These are phyloP conservation scores for Taphrina pruni DNA, from an alignment of 1,139 yeast genomes.

Conservation along the genomic window DNA sequence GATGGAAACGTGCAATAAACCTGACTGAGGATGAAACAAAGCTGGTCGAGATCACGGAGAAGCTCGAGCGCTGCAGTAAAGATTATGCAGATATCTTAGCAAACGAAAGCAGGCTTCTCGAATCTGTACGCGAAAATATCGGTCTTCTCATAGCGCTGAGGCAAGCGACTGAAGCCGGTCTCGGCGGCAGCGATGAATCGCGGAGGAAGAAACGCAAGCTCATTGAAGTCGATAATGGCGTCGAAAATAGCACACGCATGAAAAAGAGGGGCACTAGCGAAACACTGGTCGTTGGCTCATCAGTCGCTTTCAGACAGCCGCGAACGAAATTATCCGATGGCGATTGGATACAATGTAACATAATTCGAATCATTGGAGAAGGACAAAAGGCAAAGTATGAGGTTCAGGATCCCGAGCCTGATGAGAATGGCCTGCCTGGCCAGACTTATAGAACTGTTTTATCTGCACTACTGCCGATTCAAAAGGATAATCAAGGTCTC, in stretches of 20 bases:
- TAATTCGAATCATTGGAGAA: conserved; percentile 74
- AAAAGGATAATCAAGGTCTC: conserved; percentile 59
- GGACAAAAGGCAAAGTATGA: conserved; percentile 71
- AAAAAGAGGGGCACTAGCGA: conserved; percentile 19
- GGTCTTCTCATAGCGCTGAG: conserved; percentile 45
- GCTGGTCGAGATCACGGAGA: conserved; percentile 24
- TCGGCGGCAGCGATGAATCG: conserved; percentile 40
- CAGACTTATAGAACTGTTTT: conserved; percentile 74
- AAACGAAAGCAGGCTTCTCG: conserved; percentile 42
- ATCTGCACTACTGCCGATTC: conserved; percentile 79
- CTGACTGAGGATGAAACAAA: conserved; percentile 16
- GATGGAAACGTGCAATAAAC: conserved; percentile 8
- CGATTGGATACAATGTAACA: conserved; percentile 98
- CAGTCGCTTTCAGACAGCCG: conserved; percentile 77
- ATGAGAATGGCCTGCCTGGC: conserved; percentile 62
- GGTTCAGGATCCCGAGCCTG: conserved; percentile 96
- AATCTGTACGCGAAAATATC: conserved; percentile 45
- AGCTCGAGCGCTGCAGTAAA: conserved; percentile 25
- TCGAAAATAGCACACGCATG: neutral
- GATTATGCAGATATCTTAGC: conserved; percentile 18
- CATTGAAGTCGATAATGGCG: conserved; percentile 22
- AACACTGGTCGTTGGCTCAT: conserved; percentile 63
- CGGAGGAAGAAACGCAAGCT: conserved; percentile 47
- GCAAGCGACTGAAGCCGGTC: conserved; percentile 45
- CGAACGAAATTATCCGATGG: conserved; percentile 63